These are phyloP conservation scores for Colletotrichum destructivum DNA, from an alignment of 2,329 filamentous ascomycete genomes.

Conservation along the genomic window DNA sequence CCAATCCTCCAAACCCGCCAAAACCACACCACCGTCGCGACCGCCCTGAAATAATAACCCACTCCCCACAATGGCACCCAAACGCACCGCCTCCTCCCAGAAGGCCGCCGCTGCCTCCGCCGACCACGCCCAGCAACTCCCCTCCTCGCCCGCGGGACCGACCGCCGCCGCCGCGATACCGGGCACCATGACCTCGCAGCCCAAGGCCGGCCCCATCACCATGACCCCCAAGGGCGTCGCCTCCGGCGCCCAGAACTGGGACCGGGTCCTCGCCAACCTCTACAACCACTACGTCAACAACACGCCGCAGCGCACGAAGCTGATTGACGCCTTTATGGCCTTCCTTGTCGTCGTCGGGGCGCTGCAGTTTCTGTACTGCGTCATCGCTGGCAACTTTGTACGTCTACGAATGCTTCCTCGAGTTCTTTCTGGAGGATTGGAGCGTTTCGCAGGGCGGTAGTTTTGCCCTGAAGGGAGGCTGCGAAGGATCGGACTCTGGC, in stretches of 20 bases:
- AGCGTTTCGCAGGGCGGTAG: no score
- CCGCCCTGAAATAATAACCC: conserved; percentile 22
- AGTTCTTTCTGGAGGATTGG: background rate
- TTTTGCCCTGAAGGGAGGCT: background rate
- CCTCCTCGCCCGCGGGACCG: conserved; percentile 44
- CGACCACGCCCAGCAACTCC: conserved; percentile 41
- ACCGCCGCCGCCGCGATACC: conserved; percentile 40
- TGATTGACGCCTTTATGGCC: conserved; percentile 91
- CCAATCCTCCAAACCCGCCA: conserved; percentile 33
- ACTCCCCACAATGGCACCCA: conserved; percentile 63
- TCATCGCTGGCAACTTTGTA: conserved; percentile 95
- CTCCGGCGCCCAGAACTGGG: conserved; percentile 55
- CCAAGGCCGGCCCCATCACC: conserved; percentile 40
- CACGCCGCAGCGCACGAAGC: conserved; percentile 91
- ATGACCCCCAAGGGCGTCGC: conserved; percentile 47
- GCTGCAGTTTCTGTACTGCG: conserved; percentile 95
- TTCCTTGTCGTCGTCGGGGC: conserved; percentile 89
- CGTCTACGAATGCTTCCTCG: conserved; percentile 49
- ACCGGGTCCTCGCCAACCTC: conserved; percentile 78
- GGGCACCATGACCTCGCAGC: conserved; percentile 42
- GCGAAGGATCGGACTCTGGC: background rate
- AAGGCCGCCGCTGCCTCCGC: conserved; percentile 26
- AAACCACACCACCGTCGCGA: conserved; percentile 20
- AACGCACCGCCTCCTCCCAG: conserved; percentile 56
- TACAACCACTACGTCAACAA: conserved; percentile 83